Evolutionary conservation across 2,329 filamentous ascomycete genomes (phyloP).

Genomic region (Alternaria novae-zelandiae): DNA sequence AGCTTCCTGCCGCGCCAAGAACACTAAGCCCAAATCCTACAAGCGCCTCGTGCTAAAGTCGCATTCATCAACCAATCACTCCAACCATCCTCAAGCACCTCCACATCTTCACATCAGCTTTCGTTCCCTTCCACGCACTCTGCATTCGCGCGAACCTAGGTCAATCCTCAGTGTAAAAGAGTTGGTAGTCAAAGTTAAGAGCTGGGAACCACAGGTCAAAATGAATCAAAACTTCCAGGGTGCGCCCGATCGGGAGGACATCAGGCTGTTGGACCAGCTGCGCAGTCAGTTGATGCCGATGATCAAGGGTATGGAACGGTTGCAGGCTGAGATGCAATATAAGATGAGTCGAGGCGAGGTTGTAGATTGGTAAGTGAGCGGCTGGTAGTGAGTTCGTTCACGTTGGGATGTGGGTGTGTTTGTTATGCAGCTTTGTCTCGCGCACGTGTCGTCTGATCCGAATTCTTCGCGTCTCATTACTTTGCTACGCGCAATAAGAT

Average conservation of each 20-base stretch:
- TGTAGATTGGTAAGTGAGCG: constrained; percentile 28
- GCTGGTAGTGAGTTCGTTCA: not conserved
- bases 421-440: not conserved
- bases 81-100: not conserved
- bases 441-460: not conserved
- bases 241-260: constrained; percentile 30
- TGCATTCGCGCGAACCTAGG: no score
- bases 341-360: constrained; percentile 22
- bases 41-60: not conserved
- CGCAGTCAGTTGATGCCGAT: constrained; percentile 34
- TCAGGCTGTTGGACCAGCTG: constrained; percentile 27
- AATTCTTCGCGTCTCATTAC: no score
- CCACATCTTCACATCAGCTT: not conserved
- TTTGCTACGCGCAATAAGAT: not conserved
- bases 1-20: not conserved
- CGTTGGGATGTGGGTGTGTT: not conserved
- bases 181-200: no score
- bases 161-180: no score
- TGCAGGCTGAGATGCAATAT: constrained; percentile 29
- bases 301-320: constrained; percentile 30
- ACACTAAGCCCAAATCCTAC: not conserved
- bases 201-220: not conserved
- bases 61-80: constrained; percentile 2
- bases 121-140: no score
- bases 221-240: constrained; percentile 38